phyloP scores from a whole-genome alignment of 768 basidiomycete species.

The Boletus edulis region DNA sequence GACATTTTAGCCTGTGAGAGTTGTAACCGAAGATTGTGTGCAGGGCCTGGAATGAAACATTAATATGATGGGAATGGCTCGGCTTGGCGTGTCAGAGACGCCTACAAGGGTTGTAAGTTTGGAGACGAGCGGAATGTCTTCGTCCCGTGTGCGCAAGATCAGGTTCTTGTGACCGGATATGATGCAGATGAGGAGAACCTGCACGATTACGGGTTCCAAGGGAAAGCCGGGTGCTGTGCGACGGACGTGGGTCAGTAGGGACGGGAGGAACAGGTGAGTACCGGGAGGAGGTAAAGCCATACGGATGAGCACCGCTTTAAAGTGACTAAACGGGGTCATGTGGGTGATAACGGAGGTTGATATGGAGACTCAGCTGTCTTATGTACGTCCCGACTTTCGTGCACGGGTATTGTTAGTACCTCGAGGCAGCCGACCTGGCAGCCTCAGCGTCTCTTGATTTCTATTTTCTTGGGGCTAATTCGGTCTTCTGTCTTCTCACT shows the following conservation, averaged over 20 bases:
- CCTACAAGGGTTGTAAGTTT: conserved; percentile 57
- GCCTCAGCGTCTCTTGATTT: conserved; percentile 16
- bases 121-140: conserved; percentile 59
- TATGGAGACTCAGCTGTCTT: conserved; percentile 16
- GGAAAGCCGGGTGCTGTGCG: conserved; percentile 47
- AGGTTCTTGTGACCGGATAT: conserved; percentile 62
- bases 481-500: conserved; percentile 2
- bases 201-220: conserved; percentile 60
- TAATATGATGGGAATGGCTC: conserved; percentile 4
- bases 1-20: conserved; percentile 56
- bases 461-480: background rate
- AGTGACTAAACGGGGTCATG: background rate
- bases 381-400: background rate
- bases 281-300: conserved; percentile 36
- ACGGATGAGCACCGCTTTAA: too few relatives aligned
- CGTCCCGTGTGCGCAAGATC: conserved; percentile 61
- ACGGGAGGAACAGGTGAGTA: conserved; percentile 47
- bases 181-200: conserved; percentile 64
- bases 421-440: conserved; percentile 28
- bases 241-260: conserved; percentile 46
- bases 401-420: conserved; percentile 19
- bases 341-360: conserved; percentile 12
- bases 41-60: conserved; percentile 45
- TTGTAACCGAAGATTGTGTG: conserved; percentile 56
- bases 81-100: conserved; percentile 1